These are phyloP conservation scores for Pseudocercospora fijiensis DNA, from an alignment of 2,329 filamentous ascomycete genomes.

Conservation along the genomic window DNA sequence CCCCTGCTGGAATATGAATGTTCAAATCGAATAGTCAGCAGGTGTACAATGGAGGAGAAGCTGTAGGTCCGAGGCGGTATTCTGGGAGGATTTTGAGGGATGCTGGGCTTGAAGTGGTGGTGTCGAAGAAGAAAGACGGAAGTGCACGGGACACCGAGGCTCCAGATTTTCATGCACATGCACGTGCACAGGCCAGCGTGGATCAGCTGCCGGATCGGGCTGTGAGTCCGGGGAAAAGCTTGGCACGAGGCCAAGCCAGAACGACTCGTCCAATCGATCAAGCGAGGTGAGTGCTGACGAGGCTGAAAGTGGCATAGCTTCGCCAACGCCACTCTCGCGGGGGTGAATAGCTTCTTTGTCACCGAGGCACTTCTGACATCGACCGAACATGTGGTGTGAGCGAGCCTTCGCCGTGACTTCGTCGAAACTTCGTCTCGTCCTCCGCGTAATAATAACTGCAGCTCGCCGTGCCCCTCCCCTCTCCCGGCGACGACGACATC, in stretches of 20 bases:
- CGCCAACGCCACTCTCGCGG: conserved; percentile 2
- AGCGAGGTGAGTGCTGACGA: background rate
- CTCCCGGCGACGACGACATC: background rate
- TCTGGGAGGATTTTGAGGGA: background rate
- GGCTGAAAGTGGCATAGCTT: conserved; percentile 6
- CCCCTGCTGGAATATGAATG: too few relatives aligned
- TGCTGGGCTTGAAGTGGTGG: background rate
- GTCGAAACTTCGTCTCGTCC: background rate
- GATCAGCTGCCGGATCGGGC: conserved; percentile 4
- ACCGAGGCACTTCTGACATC: conserved; percentile 4
- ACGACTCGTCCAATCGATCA: conserved; percentile 4
- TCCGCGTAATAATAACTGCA: background rate
- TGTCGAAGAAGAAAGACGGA: background rate
- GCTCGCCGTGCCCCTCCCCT: background rate
- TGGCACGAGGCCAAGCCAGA: background rate
- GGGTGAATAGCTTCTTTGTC: background rate
- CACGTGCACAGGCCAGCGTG: conserved; percentile 29
- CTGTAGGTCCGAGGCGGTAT: background rate
- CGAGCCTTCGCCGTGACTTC: background rate
- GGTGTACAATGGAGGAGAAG: background rate
- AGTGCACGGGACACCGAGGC: conserved; percentile 17
- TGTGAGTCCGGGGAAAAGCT: conserved; percentile 3
- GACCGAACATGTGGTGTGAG: background rate
- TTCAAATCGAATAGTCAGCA: too few relatives aligned
- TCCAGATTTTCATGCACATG: conserved; percentile 70